Evolutionary conservation across 164 flowering plant species (phyloP).

Genomic region (Saururus chinensis): DNA sequence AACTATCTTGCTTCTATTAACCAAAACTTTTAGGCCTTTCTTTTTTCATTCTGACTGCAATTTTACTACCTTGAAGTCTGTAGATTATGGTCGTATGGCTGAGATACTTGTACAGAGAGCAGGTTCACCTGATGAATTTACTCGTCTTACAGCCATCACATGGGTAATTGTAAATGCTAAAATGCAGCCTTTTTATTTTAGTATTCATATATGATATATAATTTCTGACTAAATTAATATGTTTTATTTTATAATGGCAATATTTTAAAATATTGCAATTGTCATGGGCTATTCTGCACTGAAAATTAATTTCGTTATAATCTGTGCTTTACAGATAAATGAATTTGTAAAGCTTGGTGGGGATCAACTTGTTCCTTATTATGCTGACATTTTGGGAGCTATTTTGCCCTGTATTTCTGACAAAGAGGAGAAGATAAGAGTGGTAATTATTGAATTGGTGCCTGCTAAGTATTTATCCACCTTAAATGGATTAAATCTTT

Average conservation of each 20-base stretch:
- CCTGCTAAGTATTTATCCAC: too few species aligned
- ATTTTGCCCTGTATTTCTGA: constrained; percentile 94
- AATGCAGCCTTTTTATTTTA: not conserved
- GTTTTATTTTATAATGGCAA: too few species aligned
- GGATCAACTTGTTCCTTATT: constrained; percentile 90
- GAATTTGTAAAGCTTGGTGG: constrained; percentile 99
- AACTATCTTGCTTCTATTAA: not conserved
- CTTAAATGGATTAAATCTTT: too few species aligned
- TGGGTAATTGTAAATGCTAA: constrained; percentile 45
- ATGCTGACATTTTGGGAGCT: constrained; percentile 89
- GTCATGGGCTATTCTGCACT: too few species aligned
- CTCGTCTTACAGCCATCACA: constrained; percentile 83
- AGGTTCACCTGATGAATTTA: constrained; percentile 79
- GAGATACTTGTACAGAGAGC: constrained; percentile 96
- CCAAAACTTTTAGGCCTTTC: not conserved
- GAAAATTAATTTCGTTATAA: too few species aligned
- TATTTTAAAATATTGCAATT: too few species aligned
- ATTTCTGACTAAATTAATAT: not conserved
- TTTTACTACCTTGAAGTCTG: constrained; percentile 82
- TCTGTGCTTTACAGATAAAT: constrained; percentile 62
- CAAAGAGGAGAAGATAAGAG: constrained; percentile 92
- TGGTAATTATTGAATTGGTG: constrained; percentile 26
- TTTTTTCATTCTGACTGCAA: constrained; percentile 37
- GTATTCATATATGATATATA: too few species aligned
- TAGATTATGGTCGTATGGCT: constrained; percentile 99